These are phyloP conservation scores for Oryza rufipogon DNA, from an alignment of 176 grass and related monocot genomes.

Conservation along the genomic window DNA sequence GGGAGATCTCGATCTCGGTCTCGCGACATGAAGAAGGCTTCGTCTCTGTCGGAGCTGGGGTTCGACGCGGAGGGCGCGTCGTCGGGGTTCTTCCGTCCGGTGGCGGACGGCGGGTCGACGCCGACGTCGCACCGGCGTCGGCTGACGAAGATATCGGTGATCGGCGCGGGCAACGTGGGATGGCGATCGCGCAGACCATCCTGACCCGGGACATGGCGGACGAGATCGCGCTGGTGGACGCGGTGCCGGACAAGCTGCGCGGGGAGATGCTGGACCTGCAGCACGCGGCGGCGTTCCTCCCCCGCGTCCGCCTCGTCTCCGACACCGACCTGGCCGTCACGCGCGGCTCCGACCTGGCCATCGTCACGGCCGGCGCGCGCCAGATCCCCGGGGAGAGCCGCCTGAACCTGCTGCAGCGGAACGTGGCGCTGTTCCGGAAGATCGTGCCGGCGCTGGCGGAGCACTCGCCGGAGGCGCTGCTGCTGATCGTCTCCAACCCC, in stretches of 20 bases:
- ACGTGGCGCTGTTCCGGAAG: conserved; percentile 62
- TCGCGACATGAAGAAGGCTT: conserved; percentile 58
- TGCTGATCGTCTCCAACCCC: conserved; percentile 77
- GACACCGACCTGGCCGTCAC: conserved; percentile 58
- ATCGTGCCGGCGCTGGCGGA: conserved; percentile 59
- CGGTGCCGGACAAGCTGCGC: conserved; percentile 68
- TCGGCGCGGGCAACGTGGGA: conserved; percentile 90
- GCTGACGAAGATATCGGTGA: conserved; percentile 68
- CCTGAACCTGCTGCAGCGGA: conserved; percentile 61
- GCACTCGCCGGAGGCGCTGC: conserved; percentile 57
- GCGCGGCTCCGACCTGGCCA: conserved; percentile 55
- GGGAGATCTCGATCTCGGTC: neutral
- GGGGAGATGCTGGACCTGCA: conserved; percentile 98
- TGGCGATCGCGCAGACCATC: conserved; percentile 98
- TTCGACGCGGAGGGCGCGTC: conserved; percentile 48
- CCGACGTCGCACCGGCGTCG: conserved; percentile 23
- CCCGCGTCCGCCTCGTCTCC: conserved; percentile 62
- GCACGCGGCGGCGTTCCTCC: conserved; percentile 95
- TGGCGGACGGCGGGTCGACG: conserved; percentile 1
- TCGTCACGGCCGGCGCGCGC: conserved; percentile 69
- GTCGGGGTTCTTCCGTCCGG: conserved; percentile 56
- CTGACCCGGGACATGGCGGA: conserved; percentile 77
- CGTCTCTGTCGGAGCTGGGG: conserved; percentile 72
- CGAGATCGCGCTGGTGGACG: conserved; percentile 94
- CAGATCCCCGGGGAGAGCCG: conserved; percentile 66